Evolutionary conservation across 2,329 filamentous ascomycete genomes (phyloP).

Genomic region (Didymella lethalis): DNA sequence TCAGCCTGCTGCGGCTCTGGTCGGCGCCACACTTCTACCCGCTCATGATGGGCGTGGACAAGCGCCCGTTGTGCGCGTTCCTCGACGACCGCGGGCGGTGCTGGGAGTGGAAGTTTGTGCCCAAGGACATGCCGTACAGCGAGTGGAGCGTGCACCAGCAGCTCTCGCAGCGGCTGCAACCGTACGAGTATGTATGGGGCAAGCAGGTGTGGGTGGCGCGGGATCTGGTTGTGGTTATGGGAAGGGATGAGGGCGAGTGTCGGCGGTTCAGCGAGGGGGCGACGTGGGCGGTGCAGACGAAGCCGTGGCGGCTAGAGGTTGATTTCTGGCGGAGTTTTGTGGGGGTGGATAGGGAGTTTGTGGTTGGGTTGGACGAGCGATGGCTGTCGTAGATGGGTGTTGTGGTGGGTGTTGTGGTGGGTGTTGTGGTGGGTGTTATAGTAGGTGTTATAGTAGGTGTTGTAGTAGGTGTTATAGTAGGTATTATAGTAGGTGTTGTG

Average conservation of each 20-base stretch:
- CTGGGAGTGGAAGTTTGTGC: conserved; percentile 60
- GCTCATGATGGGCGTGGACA: conserved; percentile 54
- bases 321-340: conserved; percentile 63
- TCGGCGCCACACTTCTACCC: conserved; percentile 60
- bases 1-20: conserved; percentile 58
- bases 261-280: conserved; percentile 51
- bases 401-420: no score
- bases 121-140: conserved; percentile 56
- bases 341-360: conserved; percentile 56
- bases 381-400: no score
- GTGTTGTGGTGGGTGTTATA: no score
- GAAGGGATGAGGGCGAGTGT: conserved; percentile 52
- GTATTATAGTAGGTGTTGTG: no score
- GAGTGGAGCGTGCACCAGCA: conserved; percentile 57
- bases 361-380: conserved; percentile 51
- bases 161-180: conserved; percentile 43
- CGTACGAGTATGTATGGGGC: conserved; percentile 42
- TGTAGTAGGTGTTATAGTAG: no score
- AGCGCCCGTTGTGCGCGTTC: conserved; percentile 51
- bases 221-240: conserved; percentile 60
- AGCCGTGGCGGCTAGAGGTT: conserved; percentile 60
- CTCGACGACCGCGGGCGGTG: conserved; percentile 53
- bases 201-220: conserved; percentile 53
- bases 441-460: no score
- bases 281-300: conserved; percentile 58